These are phyloP conservation scores for Brasenia schreberi DNA, from an alignment of 164 flowering plant genomes.

Conservation along the genomic window DNA sequence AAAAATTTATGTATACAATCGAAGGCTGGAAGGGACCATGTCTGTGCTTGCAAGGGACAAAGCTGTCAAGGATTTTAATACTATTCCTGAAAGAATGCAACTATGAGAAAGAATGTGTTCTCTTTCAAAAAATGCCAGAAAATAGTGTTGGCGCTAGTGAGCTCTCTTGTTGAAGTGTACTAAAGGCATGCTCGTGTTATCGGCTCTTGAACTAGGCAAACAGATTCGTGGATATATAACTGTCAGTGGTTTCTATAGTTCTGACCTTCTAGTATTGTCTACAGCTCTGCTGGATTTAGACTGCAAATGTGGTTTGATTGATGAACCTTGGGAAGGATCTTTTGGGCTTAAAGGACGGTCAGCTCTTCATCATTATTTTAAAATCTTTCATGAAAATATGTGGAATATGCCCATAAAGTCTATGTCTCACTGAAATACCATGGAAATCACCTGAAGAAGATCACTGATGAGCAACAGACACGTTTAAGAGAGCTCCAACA, in stretches of 20 bases:
- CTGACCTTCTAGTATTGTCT: conserved; percentile 29
- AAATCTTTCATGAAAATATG: conserved; percentile 87
- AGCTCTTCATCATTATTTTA: conserved; percentile 74
- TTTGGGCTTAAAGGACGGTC: conserved; percentile 44
- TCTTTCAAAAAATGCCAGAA: conserved; percentile 24
- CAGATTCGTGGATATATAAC: conserved; percentile 37
- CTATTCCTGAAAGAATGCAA: conserved; percentile 33
- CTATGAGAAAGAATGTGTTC: conserved; percentile 15
- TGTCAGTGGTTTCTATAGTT: conserved; percentile 14
- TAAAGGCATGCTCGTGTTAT: conserved; percentile 31
- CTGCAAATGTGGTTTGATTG: conserved; percentile 18
- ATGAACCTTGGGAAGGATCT: conserved; percentile 28
- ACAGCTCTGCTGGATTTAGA: conserved; percentile 44
- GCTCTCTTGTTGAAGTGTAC: conserved; percentile 34
- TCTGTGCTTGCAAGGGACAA: conserved; percentile 73
- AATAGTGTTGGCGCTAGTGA: conserved; percentile 21
- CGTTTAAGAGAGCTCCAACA: conserved; percentile 44
- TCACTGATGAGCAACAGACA: conserved; percentile 49
- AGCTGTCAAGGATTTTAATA: conserved; percentile 86
- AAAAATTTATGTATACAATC: conserved; percentile 55
- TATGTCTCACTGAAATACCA: conserved; percentile 80
- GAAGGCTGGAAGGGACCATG: conserved; percentile 96
- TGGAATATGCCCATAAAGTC: conserved; percentile 97
- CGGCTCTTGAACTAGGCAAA: conserved; percentile 27
- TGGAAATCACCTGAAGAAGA: conserved; percentile 53